Evolutionary conservation across 306 rosid genomes (phyloP).

Genomic region (Medicago truncatula): DNA sequence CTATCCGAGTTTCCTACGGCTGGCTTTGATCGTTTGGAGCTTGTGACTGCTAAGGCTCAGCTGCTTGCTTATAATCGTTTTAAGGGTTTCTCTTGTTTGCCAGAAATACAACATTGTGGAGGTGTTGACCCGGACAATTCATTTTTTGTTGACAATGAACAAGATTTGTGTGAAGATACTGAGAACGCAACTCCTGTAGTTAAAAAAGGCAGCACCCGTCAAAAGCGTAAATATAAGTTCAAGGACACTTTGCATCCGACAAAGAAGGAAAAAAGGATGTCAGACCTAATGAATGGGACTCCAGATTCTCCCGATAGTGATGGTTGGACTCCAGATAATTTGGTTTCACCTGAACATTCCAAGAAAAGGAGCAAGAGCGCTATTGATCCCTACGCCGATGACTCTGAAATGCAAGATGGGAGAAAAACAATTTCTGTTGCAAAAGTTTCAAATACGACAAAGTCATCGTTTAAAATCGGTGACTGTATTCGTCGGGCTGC

Average conservation of each 20-base stretch:
- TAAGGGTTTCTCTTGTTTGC: constrained; percentile 74
- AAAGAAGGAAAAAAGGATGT: constrained; percentile 76
- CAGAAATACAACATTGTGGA: constrained; percentile 76
- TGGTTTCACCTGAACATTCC: constrained; percentile 50
- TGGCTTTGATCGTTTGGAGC: constrained; percentile 68
- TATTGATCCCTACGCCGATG: constrained; percentile 59
- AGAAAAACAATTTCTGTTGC: constrained; percentile 63
- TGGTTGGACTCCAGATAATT: constrained; percentile 47
- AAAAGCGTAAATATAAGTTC: constrained; percentile 74
- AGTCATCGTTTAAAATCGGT: constrained; percentile 82
- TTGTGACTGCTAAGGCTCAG: constrained; percentile 84
- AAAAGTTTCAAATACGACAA: constrained; percentile 62
- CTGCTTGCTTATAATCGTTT: constrained; percentile 72
- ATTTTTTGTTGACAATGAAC: constrained; percentile 40
- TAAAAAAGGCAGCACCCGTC: constrained; percentile 53
- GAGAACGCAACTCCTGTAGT: constrained; percentile 55
- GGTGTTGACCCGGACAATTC: constrained; percentile 51
- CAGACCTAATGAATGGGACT: constrained; percentile 69
- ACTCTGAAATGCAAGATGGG: constrained; percentile 55
- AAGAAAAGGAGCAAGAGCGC: constrained; percentile 67
- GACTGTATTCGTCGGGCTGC: constrained; percentile 95
- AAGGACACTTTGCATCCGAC: constrained; percentile 61
- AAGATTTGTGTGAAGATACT: constrained; percentile 40
- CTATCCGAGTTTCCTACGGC: constrained; percentile 68
- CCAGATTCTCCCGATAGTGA: constrained; percentile 57